Percentiles rank a stretch among this genome's conserved stretches.
phyloP scores from a whole-genome alignment of 306 rosid species.

The Medicago arabica region DNA sequence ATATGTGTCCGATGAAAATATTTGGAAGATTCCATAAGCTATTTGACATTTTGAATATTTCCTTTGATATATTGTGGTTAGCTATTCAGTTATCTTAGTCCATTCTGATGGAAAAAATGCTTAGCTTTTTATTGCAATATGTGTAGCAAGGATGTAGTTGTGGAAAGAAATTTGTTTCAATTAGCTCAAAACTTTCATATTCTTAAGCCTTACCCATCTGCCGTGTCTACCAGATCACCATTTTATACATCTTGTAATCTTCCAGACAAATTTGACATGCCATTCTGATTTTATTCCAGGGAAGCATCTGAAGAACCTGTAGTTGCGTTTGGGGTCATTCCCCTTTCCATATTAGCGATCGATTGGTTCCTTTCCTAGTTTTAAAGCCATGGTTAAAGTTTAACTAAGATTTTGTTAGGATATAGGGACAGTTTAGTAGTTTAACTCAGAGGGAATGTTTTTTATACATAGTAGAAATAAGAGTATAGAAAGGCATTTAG shows the following conservation, averaged over 20 bases:
- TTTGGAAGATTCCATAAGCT: conserved; percentile 14
- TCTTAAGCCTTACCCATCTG: conserved; percentile 19
- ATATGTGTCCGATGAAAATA: not conserved
- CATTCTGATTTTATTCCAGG: conserved; percentile 16
- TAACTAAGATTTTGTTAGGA: conserved; percentile 6
- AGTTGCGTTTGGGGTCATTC: conserved; percentile 23
- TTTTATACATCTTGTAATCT: not conserved
- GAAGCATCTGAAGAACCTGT: conserved; percentile 20
- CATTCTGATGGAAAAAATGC: conserved; percentile 13
- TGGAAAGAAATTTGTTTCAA: conserved; percentile 1
- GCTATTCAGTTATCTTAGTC: not conserved
- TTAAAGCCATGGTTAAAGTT: conserved; percentile 15
- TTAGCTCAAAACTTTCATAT: conserved; percentile 11
- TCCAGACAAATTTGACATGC: not conserved
- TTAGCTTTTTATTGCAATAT: conserved; percentile 9
- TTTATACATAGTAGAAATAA: not conserved
- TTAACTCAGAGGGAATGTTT: not conserved
- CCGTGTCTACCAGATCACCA: not conserved
- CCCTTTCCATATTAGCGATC: conserved; percentile 29
- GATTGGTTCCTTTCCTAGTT: conserved; percentile 23
- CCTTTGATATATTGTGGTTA: not conserved
- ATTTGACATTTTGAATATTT: conserved; percentile 18
- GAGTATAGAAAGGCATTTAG: not conserved
- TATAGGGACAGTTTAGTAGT: not conserved
- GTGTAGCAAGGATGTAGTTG: conserved; percentile 5